Evolutionary conservation across 2,329 filamentous ascomycete genomes (phyloP).

Genomic region (Trichoderma sp.): DNA sequence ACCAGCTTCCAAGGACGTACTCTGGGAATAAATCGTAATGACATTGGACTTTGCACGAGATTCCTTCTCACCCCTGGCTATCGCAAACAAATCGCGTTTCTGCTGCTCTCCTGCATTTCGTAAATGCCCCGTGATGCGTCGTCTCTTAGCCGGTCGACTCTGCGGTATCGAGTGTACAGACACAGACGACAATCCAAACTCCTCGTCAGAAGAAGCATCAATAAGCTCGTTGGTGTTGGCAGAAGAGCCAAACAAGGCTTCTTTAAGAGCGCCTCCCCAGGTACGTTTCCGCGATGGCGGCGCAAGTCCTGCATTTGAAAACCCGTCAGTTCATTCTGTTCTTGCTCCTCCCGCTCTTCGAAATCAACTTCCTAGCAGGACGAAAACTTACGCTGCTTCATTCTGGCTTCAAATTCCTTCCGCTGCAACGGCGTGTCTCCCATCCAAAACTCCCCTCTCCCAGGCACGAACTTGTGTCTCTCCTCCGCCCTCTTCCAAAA

Average conservation of each 20-base stretch:
- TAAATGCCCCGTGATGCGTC: background rate
- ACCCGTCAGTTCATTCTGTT: background rate
- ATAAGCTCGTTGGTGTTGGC: background rate
- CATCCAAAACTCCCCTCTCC: slow-evolving; percentile 28
- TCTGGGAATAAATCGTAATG: background rate
- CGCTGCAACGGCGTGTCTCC: slow-evolving; percentile 33
- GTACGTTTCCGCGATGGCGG: background rate
- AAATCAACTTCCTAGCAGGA: background rate
- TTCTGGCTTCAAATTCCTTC: slow-evolving; percentile 25
- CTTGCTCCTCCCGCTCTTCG: background rate
- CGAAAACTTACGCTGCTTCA: slow-evolving; percentile 11
- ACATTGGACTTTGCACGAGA: background rate
- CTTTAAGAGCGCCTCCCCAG: background rate
- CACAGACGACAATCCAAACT: background rate
- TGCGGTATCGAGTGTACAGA: background rate
- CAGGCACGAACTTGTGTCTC: slow-evolving; percentile 24
- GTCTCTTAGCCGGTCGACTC: slow-evolving; percentile 10
- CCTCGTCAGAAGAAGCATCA: background rate
- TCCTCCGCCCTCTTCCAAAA: slow-evolving; percentile 8
- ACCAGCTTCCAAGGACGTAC: background rate
- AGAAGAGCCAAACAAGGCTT: background rate
- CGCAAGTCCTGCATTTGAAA: background rate
- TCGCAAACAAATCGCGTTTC: background rate
- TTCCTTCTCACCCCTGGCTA: background rate
- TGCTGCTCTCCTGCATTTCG: background rate